phyloP scores from a whole-genome alignment of 1,284 basidiomycete species.

The Melampsora abietis-canadensis region DNA sequence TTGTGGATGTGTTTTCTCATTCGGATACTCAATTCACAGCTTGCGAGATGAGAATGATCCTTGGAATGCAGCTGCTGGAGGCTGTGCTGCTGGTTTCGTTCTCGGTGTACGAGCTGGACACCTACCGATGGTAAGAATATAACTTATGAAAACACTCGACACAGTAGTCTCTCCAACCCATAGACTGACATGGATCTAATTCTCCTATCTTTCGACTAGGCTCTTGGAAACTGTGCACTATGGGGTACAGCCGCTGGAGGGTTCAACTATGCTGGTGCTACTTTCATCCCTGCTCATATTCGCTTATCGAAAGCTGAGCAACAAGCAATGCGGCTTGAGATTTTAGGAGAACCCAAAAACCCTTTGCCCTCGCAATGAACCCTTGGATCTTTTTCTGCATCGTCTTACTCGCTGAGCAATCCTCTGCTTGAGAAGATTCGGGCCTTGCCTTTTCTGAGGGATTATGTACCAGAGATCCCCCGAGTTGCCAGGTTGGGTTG shows the following conservation, averaged over 20 bases:
- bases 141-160: not conserved
- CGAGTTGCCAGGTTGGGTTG: no score
- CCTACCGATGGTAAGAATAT: constrained; percentile 18
- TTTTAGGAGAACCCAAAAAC: constrained; percentile 27
- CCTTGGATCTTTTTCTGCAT: no score
- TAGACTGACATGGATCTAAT: not conserved
- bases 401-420: no score
- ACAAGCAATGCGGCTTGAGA: constrained; percentile 29
- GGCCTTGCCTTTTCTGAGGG: no score
- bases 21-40: not conserved
- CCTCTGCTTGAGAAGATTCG: no score
- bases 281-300: constrained; percentile 33
- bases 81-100: constrained; percentile 43
- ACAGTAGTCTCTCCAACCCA: not conserved
- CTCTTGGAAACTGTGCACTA: constrained; percentile 36
- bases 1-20: not conserved
- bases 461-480: no score
- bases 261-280: constrained; percentile 37
- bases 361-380: constrained; percentile 20
- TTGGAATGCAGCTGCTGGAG: constrained; percentile 39
- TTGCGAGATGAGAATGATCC: constrained; percentile 37
- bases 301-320: constrained; percentile 33
- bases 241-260: constrained; percentile 34
- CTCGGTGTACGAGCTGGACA: constrained; percentile 38
- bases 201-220: constrained; percentile 2